These are phyloP conservation scores for Spathaspora hagerdaliae DNA, from an alignment of 805 yeast genomes.

Conservation along the genomic window DNA sequence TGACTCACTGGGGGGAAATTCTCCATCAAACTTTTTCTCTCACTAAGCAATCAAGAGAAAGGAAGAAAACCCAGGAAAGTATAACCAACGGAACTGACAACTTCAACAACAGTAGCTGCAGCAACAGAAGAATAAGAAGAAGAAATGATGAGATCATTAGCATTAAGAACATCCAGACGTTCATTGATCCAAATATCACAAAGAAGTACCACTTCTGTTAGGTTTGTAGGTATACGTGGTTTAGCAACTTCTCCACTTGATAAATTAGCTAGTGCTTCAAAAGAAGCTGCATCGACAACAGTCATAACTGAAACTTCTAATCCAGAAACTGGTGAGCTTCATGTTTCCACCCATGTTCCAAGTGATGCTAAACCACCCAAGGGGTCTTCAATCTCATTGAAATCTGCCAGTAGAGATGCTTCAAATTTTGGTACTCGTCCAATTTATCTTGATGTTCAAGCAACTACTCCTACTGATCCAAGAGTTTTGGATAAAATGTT, in stretches of 20 bases:
- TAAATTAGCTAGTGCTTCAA: conserved; percentile 1
- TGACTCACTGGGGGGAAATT: too few species aligned
- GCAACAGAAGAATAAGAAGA: too few species aligned
- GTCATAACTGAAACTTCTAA: not conserved
- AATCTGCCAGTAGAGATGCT: conserved; percentile 43
- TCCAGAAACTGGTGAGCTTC: conserved; percentile 12
- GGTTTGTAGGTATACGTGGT: not conserved
- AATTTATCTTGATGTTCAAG: conserved; percentile 94
- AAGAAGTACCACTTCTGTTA: not conserved
- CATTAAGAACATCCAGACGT: conserved; percentile 5
- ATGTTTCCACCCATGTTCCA: conserved; percentile 11
- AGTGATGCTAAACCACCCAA: conserved; percentile 32
- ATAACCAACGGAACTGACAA: too few species aligned
- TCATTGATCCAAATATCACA: not conserved
- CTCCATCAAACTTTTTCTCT: too few species aligned
- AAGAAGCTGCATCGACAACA: conserved; percentile 4
- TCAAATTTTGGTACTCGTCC: conserved; percentile 71
- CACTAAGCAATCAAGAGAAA: too few species aligned
- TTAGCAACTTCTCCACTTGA: not conserved
- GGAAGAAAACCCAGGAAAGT: too few species aligned
- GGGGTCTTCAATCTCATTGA: conserved; percentile 44
- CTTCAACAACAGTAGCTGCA: too few species aligned
- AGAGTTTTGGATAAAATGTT: conserved; percentile 88
- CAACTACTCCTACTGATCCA: conserved; percentile 98
- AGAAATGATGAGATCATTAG: conserved; percentile 1